phyloP scores from a whole-genome alignment of 2,329 filamentous ascomycete genomes.

The Hypoxylon sp. region DNA sequence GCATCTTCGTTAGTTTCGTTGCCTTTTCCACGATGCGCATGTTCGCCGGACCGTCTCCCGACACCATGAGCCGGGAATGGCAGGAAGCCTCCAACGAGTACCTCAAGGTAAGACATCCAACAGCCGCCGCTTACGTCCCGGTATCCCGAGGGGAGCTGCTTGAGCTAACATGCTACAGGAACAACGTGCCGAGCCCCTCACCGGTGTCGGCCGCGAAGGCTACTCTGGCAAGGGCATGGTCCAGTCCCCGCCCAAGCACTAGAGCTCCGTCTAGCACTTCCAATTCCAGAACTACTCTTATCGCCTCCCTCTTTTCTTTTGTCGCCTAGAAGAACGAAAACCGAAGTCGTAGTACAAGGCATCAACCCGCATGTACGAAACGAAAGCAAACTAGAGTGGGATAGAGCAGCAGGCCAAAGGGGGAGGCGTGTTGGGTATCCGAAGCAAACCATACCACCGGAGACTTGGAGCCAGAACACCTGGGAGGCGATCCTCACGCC shows the following conservation, averaged over 20 bases:
- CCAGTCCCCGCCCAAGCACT: slow-evolving; percentile 69
- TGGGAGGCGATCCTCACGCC: slow-evolving; percentile 7
- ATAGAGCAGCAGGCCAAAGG: slow-evolving; percentile 19
- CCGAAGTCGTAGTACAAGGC: slow-evolving; percentile 27
- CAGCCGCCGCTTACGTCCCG: background rate
- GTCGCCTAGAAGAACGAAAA: slow-evolving; percentile 43
- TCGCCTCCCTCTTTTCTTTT: slow-evolving; percentile 46
- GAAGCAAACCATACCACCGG: slow-evolving; percentile 13
- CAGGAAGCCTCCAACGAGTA: slow-evolving; percentile 96
- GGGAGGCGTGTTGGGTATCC: slow-evolving; percentile 25
- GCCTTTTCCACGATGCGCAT: slow-evolving; percentile 77
- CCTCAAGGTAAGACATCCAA: slow-evolving; percentile 78
- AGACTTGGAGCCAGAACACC: slow-evolving; percentile 16
- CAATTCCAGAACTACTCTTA: slow-evolving; percentile 34
- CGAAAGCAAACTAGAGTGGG: slow-evolving; percentile 25
- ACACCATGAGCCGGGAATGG: slow-evolving; percentile 96
- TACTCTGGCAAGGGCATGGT: slow-evolving; percentile 82
- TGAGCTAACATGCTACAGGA: slow-evolving; percentile 57
- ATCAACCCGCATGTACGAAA: slow-evolving; percentile 38
- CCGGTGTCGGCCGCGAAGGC: slow-evolving; percentile 79
- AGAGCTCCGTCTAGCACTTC: slow-evolving; percentile 33
- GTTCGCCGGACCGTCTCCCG: slow-evolving; percentile 75
- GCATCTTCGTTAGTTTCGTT: slow-evolving; percentile 70
- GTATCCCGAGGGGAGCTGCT: slow-evolving; percentile 19
- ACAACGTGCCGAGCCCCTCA: slow-evolving; percentile 87